Evolutionary conservation across 2,329 filamentous ascomycete species (phyloP).

Genomic region (Exophiala mesophila): DNA sequence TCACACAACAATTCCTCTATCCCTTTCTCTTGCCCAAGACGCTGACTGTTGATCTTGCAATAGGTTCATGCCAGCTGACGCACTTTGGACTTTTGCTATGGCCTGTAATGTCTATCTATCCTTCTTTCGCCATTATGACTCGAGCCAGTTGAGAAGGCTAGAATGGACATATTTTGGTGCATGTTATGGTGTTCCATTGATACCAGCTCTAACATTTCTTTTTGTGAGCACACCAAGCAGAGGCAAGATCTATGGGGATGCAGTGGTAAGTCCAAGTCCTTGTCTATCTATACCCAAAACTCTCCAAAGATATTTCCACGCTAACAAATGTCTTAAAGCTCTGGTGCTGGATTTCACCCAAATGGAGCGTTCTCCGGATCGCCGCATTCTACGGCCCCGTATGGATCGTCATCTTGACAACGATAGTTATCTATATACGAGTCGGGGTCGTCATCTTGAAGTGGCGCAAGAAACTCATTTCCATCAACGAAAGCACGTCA

Average conservation of each 20-base stretch:
- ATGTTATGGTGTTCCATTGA: constrained; percentile 69
- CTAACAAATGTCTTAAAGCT: constrained; percentile 39
- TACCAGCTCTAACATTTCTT: constrained; percentile 63
- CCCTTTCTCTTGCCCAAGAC: background rate
- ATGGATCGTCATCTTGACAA: constrained; percentile 39
- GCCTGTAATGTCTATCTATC: constrained; percentile 78
- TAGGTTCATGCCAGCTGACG: constrained; percentile 74
- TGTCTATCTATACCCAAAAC: background rate
- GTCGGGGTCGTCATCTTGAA: constrained; percentile 39
- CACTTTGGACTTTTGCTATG: constrained; percentile 75
- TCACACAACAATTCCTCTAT: constrained; percentile 14
- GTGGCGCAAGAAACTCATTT: constrained; percentile 57
- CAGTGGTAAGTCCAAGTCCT: constrained; percentile 49
- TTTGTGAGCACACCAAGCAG: constrained; percentile 53
- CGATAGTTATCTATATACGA: constrained; percentile 38
- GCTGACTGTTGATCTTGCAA: constrained; percentile 1
- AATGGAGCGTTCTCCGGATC: constrained; percentile 69
- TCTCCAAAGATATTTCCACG: background rate
- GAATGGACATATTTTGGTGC: constrained; percentile 65
- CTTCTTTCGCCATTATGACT: constrained; percentile 69
- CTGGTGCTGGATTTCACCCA: constrained; percentile 71
- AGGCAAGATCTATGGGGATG: constrained; percentile 66
- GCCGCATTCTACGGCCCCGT: constrained; percentile 62
- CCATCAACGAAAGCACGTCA: constrained; percentile 7
- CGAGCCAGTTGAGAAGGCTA: constrained; percentile 57